Conservation (phyloP, 306 rosid species). For the Cicer pinnatifidum region DNA sequence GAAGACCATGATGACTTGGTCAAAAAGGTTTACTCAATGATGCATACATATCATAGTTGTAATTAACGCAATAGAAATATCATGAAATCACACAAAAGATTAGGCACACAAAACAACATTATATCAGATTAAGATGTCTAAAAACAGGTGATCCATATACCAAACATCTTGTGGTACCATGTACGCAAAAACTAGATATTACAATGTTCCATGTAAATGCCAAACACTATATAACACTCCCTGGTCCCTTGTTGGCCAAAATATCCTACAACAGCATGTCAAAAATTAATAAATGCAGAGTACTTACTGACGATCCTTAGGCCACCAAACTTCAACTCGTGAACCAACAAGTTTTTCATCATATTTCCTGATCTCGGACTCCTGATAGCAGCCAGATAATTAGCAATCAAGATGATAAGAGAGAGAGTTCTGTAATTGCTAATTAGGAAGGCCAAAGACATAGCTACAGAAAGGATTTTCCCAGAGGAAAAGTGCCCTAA, state of each 20-base stretch:
- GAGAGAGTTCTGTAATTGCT: conserved; percentile 19
- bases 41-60: conserved; percentile 9
- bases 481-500: conserved; percentile 5
- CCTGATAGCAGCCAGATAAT: conserved; percentile 51
- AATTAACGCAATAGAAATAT: conserved; percentile 4
- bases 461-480: conserved; percentile 25
- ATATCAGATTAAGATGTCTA: conserved; percentile 18
- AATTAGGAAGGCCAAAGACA: conserved; percentile 28
- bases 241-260: conserved; percentile 23
- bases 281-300: conserved; percentile 21
- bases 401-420: conserved; percentile 36
- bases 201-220: background rate
- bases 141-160: conserved; percentile 14
- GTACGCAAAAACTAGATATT: conserved; percentile 19
- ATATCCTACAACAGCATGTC: conserved; percentile 18
- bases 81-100: conserved; percentile 18
- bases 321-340: conserved; percentile 88
- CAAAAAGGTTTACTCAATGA: conserved; percentile 30
- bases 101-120: conserved; percentile 6
- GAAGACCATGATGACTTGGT: conserved; percentile 12
- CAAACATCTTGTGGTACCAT: background rate
- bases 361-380: conserved; percentile 49
- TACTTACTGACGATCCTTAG: conserved; percentile 74
- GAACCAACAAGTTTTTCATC: conserved; percentile 69
- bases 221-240: conserved; percentile 26